Evolutionary conservation across 331 rosid species (phyloP).

Genomic region (Acacia concinna): DNA sequence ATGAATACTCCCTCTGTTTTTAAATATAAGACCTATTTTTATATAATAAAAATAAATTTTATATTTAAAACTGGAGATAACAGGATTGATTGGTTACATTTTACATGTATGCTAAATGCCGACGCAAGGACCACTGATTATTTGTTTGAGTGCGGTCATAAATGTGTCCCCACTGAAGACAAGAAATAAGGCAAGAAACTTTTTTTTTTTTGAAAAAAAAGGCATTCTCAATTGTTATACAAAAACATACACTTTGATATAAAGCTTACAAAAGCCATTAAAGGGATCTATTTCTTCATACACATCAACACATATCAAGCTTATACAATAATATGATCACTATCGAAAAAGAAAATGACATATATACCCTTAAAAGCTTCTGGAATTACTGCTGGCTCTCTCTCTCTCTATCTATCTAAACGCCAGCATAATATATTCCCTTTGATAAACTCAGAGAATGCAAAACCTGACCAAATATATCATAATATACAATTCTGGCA

Average conservation of each 20-base stretch:
- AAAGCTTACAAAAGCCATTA: background rate
- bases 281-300: background rate
- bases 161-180: background rate
- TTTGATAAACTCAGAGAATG: conserved; percentile 43
- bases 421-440: conserved; percentile 32
- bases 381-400: background rate
- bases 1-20: no score
- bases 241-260: background rate
- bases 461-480: conserved; percentile 44
- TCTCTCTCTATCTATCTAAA: background rate
- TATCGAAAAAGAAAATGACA: no score
- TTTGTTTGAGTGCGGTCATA: background rate
- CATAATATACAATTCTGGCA: conserved; percentile 47
- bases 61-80: no score
- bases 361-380: no score
- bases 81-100: background rate
- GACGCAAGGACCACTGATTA: background rate
- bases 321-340: background rate
- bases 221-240: background rate
- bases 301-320: background rate
- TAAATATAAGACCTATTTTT: no score
- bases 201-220: no score
- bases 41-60: no score
- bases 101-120: background rate
- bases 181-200: background rate